Evolutionary conservation across 1,284 basidiomycete genomes (phyloP).

Genomic region (Mixia osmundae): DNA sequence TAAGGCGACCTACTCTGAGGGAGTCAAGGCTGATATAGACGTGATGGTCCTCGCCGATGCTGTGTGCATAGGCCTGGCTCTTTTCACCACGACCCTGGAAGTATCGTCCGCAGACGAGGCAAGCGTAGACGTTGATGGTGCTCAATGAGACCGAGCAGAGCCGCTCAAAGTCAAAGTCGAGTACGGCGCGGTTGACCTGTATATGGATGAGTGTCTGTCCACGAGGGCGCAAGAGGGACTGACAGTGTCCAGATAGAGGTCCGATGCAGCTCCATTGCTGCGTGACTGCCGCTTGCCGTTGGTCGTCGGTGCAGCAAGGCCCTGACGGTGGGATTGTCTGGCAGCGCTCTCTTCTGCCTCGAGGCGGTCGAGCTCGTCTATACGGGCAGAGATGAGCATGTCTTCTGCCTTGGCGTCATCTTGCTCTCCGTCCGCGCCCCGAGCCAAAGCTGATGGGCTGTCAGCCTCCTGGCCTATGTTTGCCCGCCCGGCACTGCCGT

Average conservation of each 20-base stretch:
- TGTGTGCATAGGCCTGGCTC: conserved; percentile 88
- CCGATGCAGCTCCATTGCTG: too few species aligned
- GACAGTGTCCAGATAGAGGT: conserved; percentile 90
- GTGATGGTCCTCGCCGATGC: conserved; percentile 91
- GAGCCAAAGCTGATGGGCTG: too few species aligned
- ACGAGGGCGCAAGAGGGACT: conserved; percentile 17
- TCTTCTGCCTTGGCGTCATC: too few species aligned
- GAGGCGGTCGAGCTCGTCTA: too few species aligned
- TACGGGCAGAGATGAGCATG: too few species aligned
- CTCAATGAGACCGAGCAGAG: conserved; percentile 87
- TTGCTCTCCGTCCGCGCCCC: too few species aligned
- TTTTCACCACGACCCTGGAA: conserved; percentile 87
- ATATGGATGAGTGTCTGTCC: conserved; percentile 8
- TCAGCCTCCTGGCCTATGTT: too few species aligned
- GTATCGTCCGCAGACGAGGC: conserved; percentile 94
- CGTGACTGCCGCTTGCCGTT: too few species aligned
- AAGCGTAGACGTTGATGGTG: conserved; percentile 94
- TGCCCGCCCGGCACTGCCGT: too few species aligned
- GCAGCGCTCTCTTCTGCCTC: too few species aligned
- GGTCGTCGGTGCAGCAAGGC: too few species aligned
- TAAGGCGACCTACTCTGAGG: conserved; percentile 38
- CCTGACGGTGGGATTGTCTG: too few species aligned
- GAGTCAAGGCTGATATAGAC: conserved; percentile 92
- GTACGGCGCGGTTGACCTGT: conserved; percentile 59
- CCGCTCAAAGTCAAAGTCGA: conserved; percentile 99